These are phyloP conservation scores for Neolentinus lepideus DNA, from an alignment of 1,284 basidiomycete genomes.

Conservation along the genomic window DNA sequence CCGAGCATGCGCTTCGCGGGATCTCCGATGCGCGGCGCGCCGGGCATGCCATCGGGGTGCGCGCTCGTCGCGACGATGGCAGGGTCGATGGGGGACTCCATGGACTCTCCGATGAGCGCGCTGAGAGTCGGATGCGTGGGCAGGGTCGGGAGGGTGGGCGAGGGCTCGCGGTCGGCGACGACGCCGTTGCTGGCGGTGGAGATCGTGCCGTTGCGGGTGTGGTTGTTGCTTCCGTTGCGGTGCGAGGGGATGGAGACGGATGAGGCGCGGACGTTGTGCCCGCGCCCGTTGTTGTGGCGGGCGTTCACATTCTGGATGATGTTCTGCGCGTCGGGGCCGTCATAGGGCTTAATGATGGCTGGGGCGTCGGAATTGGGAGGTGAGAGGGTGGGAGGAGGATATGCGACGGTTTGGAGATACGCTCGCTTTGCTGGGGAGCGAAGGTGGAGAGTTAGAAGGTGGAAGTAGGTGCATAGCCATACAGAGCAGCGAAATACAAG, in stretches of 20 bases:
- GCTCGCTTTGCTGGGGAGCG: constrained; percentile 76
- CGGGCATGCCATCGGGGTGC: constrained; percentile 20
- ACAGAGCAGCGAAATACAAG: neutral
- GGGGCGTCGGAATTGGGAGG: constrained; percentile 47
- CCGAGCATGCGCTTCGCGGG: constrained; percentile 82
- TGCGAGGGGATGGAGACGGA: constrained; percentile 61
- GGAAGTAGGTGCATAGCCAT: constrained; percentile 7
- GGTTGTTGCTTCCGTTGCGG: constrained; percentile 29
- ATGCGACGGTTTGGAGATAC: constrained; percentile 82
- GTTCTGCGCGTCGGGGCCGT: constrained; percentile 85
- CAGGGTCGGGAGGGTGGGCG: constrained; percentile 72
- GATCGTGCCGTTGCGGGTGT: constrained; percentile 30
- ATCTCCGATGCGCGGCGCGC: constrained; percentile 62
- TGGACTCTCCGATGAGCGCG: constrained; percentile 69
- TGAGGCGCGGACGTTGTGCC: constrained; percentile 61
- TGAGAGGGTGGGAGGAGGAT: constrained; percentile 69
- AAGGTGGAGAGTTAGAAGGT: constrained; percentile 4
- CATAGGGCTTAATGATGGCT: constrained; percentile 77
- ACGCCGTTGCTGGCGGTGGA: constrained; percentile 44
- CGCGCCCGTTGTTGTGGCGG: constrained; percentile 54
- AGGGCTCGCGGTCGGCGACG: constrained; percentile 50
- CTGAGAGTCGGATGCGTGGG: constrained; percentile 78
- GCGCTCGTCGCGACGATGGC: constrained; percentile 54
- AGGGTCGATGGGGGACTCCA: constrained; percentile 55
- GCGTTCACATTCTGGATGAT: constrained; percentile 88